Base-by-base conservation (phyloP, 2,329 filamentous ascomycete genomes). In the Fragosphaeria purpurea region DNA sequence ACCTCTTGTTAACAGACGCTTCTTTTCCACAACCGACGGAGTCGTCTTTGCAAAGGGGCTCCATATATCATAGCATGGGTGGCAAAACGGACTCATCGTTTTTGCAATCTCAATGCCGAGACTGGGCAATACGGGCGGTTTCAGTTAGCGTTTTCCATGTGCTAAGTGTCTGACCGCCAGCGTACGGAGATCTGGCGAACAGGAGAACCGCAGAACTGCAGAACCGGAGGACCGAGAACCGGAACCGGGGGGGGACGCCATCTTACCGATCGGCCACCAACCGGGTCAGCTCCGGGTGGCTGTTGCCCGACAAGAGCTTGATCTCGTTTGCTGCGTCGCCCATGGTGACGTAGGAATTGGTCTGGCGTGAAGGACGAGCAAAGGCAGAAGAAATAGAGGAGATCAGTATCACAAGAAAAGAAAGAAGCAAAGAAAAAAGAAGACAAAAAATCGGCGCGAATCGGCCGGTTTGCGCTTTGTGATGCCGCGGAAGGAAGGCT, bases 241-340 rank as follows among this genome's bases (percentile, higher is more conserved):
- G 12, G 32, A 32, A 3, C 12, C 4, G 22, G 22, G 3, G 22
- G 6, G 13, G 22, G 33, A 12, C 11, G 6, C 34, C 9, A 11
- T 59, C 63, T 44, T 63, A 67, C 66, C 66, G 62, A 55, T 67
- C 63, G 46, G 66, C 66, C 30, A 68, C 65, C 54, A 63, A 58
- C 52, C 60, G 63, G 43, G 65, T 64, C 55, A 68, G 58, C 50
- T 60, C 61, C 50, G 65, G 65, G 55, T 69, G 66, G 59, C 66
- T 67, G 51, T 67, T 67, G 58, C 66, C 66, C 56, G 66, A 63
- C 44, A 69, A 63, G 56, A 69, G 50, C 55, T 69, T 69, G 61
- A 69, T 67, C 57, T 68, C 65, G 58, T 68, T 68, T 53, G 63
- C 63, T 8, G 53, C 50, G 41, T 53, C 46, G 43, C 48, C 48